These are phyloP conservation scores for Funneliformis mosseae DNA, from an alignment of 192 early-diverging fungal species.

Conservation along the genomic window DNA sequence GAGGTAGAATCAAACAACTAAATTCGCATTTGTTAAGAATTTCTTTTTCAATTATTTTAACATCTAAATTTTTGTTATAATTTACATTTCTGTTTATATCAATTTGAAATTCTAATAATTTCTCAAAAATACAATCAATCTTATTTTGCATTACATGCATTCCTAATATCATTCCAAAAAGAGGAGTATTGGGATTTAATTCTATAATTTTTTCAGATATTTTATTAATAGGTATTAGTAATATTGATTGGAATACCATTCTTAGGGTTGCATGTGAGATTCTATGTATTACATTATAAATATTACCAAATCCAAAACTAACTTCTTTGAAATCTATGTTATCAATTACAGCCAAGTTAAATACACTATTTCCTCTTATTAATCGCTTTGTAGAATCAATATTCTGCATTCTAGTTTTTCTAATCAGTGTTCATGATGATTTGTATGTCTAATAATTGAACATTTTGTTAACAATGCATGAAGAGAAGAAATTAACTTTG, in stretches of 20 bases:
- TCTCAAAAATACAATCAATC: no score
- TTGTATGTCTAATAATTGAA: background rate
- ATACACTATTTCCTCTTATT: background rate
- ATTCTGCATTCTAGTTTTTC: background rate
- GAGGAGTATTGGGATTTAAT: background rate
- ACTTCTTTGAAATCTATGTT: conserved; percentile 12
- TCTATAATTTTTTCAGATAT: background rate
- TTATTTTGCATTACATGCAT: no score
- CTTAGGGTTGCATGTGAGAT: background rate
- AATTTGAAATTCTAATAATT: no score
- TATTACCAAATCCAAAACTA: conserved; percentile 9
- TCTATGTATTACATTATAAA: background rate
- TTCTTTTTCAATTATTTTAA: background rate
- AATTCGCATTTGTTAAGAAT: background rate
- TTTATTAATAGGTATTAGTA: background rate
- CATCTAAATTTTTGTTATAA: background rate
- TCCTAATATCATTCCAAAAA: background rate
- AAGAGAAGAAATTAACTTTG: conserved; percentile 9
- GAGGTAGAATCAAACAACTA: background rate
- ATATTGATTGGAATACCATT: conserved; percentile 1
- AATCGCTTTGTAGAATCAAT: background rate
- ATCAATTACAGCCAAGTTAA: background rate
- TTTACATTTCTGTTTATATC: background rate
- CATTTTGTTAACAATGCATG: background rate
- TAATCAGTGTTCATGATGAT: background rate